phyloP scores from a whole-genome alignment of 805 yeast species.

The Sugiyamaella marilandica region DNA sequence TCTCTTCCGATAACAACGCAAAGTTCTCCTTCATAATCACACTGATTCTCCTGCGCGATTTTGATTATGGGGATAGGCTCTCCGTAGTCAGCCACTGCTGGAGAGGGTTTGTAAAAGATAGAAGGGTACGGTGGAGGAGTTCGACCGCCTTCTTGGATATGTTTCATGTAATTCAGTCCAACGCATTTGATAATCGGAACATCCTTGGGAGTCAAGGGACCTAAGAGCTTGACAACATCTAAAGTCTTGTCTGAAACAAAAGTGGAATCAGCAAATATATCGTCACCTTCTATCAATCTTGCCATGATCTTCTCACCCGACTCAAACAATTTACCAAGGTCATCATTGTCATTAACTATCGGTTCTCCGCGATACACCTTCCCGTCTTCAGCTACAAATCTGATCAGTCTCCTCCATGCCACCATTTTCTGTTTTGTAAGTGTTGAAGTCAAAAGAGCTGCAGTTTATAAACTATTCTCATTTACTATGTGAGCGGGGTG shows the following conservation, averaged over 20 bases:
- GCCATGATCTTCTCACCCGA: conserved; percentile 10
- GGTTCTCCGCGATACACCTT: conserved; percentile 46
- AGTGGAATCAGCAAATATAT: conserved; percentile 13
- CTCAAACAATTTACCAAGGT: conserved; percentile 7
- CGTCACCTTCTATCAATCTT: conserved; percentile 11
- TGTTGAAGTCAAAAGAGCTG: too few species aligned
- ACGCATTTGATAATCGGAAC: conserved; percentile 16
- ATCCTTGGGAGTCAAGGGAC: conserved; percentile 13
- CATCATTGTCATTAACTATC: conserved; percentile 28
- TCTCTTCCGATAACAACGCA: conserved; percentile 46
- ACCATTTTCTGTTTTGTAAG: conserved; percentile 4
- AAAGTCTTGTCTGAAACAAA: conserved; percentile 12
- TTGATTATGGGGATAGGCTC: conserved; percentile 14
- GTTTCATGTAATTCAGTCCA: conserved; percentile 18
- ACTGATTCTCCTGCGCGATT: conserved; percentile 22
- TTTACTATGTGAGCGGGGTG: not conserved
- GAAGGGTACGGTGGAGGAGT: conserved; percentile 20
- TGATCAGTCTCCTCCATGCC: conserved; percentile 37
- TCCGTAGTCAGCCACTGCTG: conserved; percentile 16
- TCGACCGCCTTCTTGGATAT: conserved; percentile 18
- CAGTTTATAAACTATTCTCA: not conserved
- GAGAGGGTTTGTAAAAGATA: conserved; percentile 17
- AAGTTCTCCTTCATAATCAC: conserved; percentile 50
- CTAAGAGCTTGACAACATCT: conserved; percentile 11
- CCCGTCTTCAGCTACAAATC: conserved; percentile 46